phyloP scores from a whole-genome alignment of 2,329 filamentous ascomycete genomes.

The Neofusicoccum laricinum region DNA sequence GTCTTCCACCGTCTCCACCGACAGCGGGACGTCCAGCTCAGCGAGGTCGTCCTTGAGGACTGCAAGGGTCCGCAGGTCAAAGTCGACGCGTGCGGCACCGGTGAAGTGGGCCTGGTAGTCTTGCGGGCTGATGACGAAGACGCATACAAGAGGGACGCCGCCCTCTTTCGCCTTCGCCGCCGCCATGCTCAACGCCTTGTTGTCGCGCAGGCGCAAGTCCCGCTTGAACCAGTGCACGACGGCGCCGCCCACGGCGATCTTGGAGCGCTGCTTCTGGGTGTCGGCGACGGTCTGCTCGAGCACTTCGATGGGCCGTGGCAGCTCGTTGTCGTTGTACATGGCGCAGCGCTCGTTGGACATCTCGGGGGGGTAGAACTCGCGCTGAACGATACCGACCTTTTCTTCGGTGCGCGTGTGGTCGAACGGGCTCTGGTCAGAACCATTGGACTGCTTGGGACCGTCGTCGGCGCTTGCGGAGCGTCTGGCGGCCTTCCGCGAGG shows the following conservation, averaged over 20 bases:
- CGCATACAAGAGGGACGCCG: constrained; percentile 68
- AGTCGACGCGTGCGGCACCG: constrained; percentile 72
- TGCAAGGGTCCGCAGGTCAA: constrained; percentile 69
- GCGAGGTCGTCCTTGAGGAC: constrained; percentile 65
- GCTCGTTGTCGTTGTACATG: constrained; percentile 67
- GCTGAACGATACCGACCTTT: constrained; percentile 40
- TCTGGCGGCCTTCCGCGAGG: constrained; percentile 25
- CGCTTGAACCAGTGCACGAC: constrained; percentile 91
- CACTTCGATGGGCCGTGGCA: constrained; percentile 70
- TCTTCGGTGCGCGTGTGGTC: constrained; percentile 39
- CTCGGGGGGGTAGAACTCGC: constrained; percentile 77
- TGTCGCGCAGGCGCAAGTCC: constrained; percentile 73
- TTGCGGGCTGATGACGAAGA: constrained; percentile 79
- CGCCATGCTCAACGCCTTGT: constrained; percentile 67
- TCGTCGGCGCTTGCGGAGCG: background rate
- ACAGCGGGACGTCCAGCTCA: constrained; percentile 72
- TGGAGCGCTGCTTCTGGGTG: constrained; percentile 55
- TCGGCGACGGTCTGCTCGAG: constrained; percentile 60
- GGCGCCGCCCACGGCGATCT: constrained; percentile 54
- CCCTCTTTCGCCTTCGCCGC: constrained; percentile 63
- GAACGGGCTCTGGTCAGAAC: constrained; percentile 18
- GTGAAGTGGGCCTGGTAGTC: constrained; percentile 80
- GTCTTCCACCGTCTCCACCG: constrained; percentile 68
- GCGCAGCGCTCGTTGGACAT: constrained; percentile 78
- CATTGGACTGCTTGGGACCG: constrained; percentile 16